Evolutionary conservation across 352 stramenopile genomes (phyloP).

Genomic region (Pythium coloratum): DNA sequence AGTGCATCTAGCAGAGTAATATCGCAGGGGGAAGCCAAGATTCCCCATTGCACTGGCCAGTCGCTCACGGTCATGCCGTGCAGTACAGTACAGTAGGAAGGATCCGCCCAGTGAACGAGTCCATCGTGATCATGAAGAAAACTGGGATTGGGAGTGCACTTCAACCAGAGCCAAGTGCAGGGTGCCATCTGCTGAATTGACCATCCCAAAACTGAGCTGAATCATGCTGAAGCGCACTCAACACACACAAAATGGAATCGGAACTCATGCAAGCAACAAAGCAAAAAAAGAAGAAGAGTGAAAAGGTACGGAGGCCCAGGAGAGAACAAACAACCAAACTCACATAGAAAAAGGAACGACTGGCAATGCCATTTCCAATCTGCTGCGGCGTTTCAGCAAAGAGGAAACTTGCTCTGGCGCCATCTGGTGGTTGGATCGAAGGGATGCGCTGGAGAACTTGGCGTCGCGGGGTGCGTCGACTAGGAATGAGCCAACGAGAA

Average conservation of each 20-base stretch:
- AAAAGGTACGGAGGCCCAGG: background rate
- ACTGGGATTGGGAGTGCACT: background rate
- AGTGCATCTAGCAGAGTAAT: background rate
- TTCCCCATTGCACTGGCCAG: background rate
- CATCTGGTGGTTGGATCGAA: conserved; percentile 3
- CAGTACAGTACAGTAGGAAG: background rate
- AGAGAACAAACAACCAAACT: background rate
- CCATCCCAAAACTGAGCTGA: no score
- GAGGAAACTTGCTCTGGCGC: background rate
- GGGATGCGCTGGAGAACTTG: conserved; percentile 10
- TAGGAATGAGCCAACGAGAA: conserved; percentile 18
- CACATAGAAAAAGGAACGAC: background rate
- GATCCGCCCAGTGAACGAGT: background rate
- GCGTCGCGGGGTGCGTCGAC: conserved; percentile 8
- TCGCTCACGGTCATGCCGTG: background rate
- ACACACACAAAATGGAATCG: background rate
- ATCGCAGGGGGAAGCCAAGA: background rate
- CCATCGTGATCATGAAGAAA: background rate
- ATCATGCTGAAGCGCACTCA: no score
- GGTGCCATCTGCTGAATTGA: no score
- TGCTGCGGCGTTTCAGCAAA: conserved; percentile 2
- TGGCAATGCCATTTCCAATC: background rate
- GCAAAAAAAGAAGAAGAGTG: background rate
- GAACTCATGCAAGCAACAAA: background rate
- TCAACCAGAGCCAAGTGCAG: background rate